Evolutionary conservation across 306 rosid genomes (phyloP).

Genomic region (Echinosophora koreensis): DNA sequence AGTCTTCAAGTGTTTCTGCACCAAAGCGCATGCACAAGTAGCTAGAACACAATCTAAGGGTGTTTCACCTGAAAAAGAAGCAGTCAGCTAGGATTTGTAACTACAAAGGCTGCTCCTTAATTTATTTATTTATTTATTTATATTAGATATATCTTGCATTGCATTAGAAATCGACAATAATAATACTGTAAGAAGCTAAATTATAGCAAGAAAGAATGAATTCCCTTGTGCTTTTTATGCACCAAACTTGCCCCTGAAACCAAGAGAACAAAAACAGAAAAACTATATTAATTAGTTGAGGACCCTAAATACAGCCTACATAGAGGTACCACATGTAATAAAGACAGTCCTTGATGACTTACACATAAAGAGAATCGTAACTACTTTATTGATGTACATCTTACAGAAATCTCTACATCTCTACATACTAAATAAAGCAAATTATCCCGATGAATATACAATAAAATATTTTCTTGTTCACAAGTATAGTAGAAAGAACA

Average conservation of each 20-base stretch:
- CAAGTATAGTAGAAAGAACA: constrained; percentile 1
- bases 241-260: constrained; percentile 86
- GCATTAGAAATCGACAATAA: constrained; percentile 10
- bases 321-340: constrained; percentile 84
- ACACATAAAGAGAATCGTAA: constrained; percentile 14
- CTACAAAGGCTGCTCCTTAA: too few species aligned
- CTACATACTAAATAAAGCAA: background rate
- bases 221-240: constrained; percentile 95
- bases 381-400: background rate
- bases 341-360: constrained; percentile 74
- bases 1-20: constrained; percentile 11
- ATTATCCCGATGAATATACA: constrained; percentile 18
- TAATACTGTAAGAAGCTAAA: constrained; percentile 26
- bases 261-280: constrained; percentile 70
- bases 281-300: constrained; percentile 88
- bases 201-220: constrained; percentile 38
- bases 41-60: constrained; percentile 94
- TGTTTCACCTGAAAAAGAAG: constrained; percentile 74
- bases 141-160: background rate
- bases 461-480: constrained; percentile 3
- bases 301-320: constrained; percentile 73
- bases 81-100: constrained; percentile 27
- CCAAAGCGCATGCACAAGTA: constrained; percentile 22
- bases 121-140: too few species aligned
- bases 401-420: constrained; percentile 1